Evolutionary conservation across 805 yeast species (phyloP).

Genomic region (Candida wancherniae): DNA sequence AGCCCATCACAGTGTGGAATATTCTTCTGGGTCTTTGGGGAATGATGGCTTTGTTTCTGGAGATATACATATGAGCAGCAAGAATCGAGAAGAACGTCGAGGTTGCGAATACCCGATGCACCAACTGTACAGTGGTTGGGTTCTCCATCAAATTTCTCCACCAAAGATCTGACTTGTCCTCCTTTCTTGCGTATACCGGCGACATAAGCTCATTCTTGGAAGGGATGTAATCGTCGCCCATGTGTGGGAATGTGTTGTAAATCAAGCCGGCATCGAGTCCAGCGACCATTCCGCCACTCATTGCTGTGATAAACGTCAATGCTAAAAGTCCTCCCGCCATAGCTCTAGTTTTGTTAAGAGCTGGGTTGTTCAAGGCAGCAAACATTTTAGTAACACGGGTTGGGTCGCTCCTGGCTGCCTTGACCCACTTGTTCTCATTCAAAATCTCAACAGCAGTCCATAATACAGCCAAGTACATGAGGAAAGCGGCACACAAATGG

Average conservation of each 20-base stretch:
- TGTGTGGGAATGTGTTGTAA: slow-evolving; percentile 92
- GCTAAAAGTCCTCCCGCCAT: slow-evolving; percentile 54
- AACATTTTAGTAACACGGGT: slow-evolving; percentile 49
- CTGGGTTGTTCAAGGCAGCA: slow-evolving; percentile 56
- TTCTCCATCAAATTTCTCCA: slow-evolving; percentile 95
- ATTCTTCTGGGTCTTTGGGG: slow-evolving; percentile 53
- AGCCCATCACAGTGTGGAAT: slow-evolving; percentile 70
- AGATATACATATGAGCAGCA: slow-evolving; percentile 66
- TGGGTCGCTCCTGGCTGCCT: slow-evolving; percentile 44
- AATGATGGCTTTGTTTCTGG: slow-evolving; percentile 46
- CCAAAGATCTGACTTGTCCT: slow-evolving; percentile 66
- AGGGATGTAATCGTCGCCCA: slow-evolving; percentile 86
- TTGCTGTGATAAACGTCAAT: slow-evolving; percentile 81
- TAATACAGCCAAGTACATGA: slow-evolving; percentile 81
- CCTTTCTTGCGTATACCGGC: slow-evolving; percentile 61
- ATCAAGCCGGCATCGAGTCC: slow-evolving; percentile 97
- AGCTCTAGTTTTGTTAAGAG: slow-evolving; percentile 52
- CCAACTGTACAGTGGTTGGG: slow-evolving; percentile 92
- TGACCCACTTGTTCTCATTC: slow-evolving; percentile 64
- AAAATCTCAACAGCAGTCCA: slow-evolving; percentile 86
- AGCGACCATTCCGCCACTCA: slow-evolving; percentile 98
- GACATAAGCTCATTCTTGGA: slow-evolving; percentile 73
- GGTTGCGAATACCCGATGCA: slow-evolving; percentile 81
- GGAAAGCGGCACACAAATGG: slow-evolving; percentile 89
- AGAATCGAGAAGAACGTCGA: slow-evolving; percentile 70